These are phyloP conservation scores for Calonectria pteridis DNA, from an alignment of 2,329 filamentous ascomycete species.

Conservation along the genomic window DNA sequence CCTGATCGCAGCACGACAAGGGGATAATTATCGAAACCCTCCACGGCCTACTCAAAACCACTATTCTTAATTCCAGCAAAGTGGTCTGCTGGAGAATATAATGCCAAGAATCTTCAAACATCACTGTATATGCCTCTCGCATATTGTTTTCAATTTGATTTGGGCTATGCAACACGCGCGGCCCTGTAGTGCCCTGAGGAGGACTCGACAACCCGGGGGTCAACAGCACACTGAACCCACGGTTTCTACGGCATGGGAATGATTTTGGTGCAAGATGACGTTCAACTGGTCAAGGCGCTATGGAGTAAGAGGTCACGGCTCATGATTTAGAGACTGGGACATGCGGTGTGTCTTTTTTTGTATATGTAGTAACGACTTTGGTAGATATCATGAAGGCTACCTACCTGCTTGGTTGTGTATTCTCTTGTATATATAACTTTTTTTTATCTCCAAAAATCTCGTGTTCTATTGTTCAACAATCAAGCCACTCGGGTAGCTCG, in stretches of 20 bases:
- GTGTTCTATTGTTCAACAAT: background rate
- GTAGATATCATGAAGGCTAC: slow-evolving; percentile 16
- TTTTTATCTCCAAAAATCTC: background rate
- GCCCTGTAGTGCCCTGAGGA: background rate
- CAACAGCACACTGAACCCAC: background rate
- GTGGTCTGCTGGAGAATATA: background rate
- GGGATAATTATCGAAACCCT: background rate
- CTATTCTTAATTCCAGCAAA: background rate
- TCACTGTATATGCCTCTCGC: background rate
- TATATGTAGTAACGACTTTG: slow-evolving; percentile 14
- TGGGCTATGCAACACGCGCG: background rate
- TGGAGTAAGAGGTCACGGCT: slow-evolving; percentile 18
- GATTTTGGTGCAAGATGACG: background rate
- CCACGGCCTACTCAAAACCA: background rate
- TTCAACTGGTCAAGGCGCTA: slow-evolving; percentile 18
- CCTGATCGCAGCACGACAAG: background rate
- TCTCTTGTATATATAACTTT: background rate
- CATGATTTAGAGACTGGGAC: slow-evolving; percentile 19
- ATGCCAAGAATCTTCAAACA: background rate
- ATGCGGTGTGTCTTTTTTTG: background rate
- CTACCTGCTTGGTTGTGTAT: background rate
- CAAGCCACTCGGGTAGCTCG: background rate
- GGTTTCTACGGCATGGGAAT: background rate
- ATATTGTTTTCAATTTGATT: slow-evolving; percentile 12
- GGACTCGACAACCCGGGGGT: background rate